Base-by-base conservation (phyloP, 306 rosid genomes). In the Senna siamea region DNA sequence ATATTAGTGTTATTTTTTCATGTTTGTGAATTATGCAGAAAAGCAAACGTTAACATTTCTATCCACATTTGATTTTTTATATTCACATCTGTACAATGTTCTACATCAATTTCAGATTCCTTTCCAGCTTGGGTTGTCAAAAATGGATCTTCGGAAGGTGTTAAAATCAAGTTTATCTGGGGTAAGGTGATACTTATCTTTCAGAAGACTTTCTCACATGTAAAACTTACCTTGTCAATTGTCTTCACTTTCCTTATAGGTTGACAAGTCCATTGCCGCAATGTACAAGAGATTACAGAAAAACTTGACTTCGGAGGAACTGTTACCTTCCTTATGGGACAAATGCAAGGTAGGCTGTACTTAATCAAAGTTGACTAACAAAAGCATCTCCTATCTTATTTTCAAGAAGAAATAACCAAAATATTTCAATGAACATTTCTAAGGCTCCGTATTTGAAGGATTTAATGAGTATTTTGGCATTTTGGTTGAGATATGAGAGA, bases 211-310 rank as follows among this genome's bases (percentile, higher is more conserved):
- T 19, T 67, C 35, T 30, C 67, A 15, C 6, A 53, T 57, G 9
- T 76, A 10, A 4, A 66, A 53, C 51, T 53, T 80, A 34, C 57
- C 32, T 8, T 23, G 66, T 68, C 66, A 18, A 65, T 64, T 60
- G 8, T 79, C 22, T 71, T 80, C 66, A 72, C 60, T 70, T 61
- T 63, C 66, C 56, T 46, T 56, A 32, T 74, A 94, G 99, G 90
- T 92, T 78, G 99, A 94, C 84, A 94, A 92, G 85, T 87, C 92
- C 65, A 85, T 94, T 72, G 57, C 78, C 66, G 82, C 87, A 0
- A 94, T 94, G 99, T 92, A 87, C 56, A 94, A 92, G 92, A 94
- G 84, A 86, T 88, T 92, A 81, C 99, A 94, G 78, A 94, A 92
- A 87, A 92, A 94, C 78, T 85, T 94, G 86, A 92, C 97, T 17